Percentiles rank a stretch among this genome's conserved stretches.
Evolutionary conservation across 2,329 filamentous ascomycete species (phyloP).

Genomic region (Neophaeococcomyces mojaviensis): DNA sequence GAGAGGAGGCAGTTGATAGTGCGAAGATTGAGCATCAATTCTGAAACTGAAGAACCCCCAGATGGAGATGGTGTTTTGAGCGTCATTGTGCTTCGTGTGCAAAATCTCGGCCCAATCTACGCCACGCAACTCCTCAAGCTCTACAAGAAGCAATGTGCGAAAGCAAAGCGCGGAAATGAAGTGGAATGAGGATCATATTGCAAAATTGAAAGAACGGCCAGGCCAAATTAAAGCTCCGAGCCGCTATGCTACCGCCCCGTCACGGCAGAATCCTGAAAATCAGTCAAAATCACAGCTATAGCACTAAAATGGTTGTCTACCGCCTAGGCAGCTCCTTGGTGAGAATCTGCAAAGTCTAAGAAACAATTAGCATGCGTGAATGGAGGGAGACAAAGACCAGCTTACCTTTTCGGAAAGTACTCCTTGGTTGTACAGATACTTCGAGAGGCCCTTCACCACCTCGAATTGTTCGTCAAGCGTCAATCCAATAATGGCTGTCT

Average conservation of each 20-base stretch:
- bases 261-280: neutral
- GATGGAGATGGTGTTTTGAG: neutral
- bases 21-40: too few relatives aligned
- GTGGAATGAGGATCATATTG: too few relatives aligned
- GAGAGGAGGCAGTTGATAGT: constrained; percentile 24
- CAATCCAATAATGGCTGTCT: constrained; percentile 84
- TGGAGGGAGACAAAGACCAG: constrained; percentile 1
- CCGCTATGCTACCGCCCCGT: neutral
- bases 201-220: too few relatives aligned
- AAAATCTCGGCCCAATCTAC: too few relatives aligned
- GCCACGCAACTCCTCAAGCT: too few relatives aligned
- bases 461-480: constrained; percentile 84
- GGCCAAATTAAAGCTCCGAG: too few relatives aligned
- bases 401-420: constrained; percentile 48
- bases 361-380: constrained; percentile 9
- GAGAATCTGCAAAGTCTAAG: constrained; percentile 15
- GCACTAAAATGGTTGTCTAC: constrained; percentile 4
- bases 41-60: neutral
- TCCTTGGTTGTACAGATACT: constrained; percentile 59
- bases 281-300: neutral
- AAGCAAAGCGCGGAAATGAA: too few relatives aligned
- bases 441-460: constrained; percentile 54
- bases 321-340: constrained; percentile 10
- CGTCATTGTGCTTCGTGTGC: too few relatives aligned
- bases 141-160: too few relatives aligned